These are phyloP conservation scores for Iris macrosiphon DNA, from an alignment of 106 monocot genomes.

Conservation along the genomic window DNA sequence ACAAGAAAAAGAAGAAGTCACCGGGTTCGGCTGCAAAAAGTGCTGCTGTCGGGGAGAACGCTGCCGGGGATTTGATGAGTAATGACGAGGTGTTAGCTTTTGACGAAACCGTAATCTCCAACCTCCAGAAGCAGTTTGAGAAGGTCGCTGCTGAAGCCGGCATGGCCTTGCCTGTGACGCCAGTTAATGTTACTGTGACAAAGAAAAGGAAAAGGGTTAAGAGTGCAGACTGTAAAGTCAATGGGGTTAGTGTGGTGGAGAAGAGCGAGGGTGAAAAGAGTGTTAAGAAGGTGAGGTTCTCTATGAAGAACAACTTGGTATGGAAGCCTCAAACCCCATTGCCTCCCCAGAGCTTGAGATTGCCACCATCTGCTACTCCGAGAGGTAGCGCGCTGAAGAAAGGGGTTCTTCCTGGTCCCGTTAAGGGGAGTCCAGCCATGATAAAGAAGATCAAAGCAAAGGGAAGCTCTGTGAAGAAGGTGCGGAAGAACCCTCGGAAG, in stretches of 20 bases:
- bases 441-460: constrained; percentile 47
- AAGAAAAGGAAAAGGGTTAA: constrained; percentile 67
- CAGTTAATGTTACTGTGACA: constrained; percentile 6
- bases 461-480: constrained; percentile 58
- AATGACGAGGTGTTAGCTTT: constrained; percentile 16
- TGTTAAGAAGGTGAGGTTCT: constrained; percentile 82
- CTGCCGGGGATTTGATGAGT: constrained; percentile 8
- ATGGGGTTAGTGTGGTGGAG: constrained; percentile 11
- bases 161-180: constrained; percentile 22
- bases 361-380: constrained; percentile 84
- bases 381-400: constrained; percentile 96
- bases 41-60: constrained; percentile 9
- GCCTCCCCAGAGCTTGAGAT: constrained; percentile 82
- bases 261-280: constrained; percentile 52
- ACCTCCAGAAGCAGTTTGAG: constrained; percentile 91
- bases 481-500: constrained; percentile 37
- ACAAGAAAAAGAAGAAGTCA: constrained; percentile 13
- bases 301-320: constrained; percentile 83
- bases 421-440: constrained; percentile 43
- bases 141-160: constrained; percentile 79
- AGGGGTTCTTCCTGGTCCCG: constrained; percentile 79
- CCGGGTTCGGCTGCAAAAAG: constrained; percentile 2
- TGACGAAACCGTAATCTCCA: constrained; percentile 59
- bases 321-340: constrained; percentile 93
- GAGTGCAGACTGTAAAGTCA: constrained; percentile 11